phyloP scores from a whole-genome alignment of 805 yeast genomes.

The Metschnikowia drakensbergensis region DNA sequence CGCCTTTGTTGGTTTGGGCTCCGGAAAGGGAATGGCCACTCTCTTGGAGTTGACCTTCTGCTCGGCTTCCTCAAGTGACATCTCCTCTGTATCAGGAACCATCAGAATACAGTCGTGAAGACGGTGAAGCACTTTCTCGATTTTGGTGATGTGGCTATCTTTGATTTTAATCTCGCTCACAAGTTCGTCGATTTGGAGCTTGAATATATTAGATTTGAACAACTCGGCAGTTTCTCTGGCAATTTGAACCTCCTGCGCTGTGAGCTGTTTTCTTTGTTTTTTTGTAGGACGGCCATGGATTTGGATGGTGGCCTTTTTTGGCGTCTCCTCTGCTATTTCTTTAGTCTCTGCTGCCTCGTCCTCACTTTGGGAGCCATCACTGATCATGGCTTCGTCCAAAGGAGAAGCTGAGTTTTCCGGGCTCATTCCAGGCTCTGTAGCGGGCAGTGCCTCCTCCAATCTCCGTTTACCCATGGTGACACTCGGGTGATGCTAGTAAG shows the following conservation, averaged over 20 bases:
- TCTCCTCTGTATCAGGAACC: conserved; percentile 50
- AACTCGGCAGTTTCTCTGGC: conserved; percentile 93
- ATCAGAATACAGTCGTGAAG: conserved; percentile 63
- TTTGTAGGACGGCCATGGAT: conserved; percentile 25
- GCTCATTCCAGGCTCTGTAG: neutral
- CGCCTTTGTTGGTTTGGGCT: conserved; percentile 75
- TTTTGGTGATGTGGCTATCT: conserved; percentile 58
- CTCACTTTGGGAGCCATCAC: conserved; percentile 1
- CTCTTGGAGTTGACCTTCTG: conserved; percentile 46
- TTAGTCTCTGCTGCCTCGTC: conserved; percentile 12
- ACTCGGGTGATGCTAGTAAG: neutral
- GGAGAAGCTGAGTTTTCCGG: neutral
- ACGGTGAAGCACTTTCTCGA: conserved; percentile 74
- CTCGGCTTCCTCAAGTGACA: conserved; percentile 58
- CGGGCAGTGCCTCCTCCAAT: conserved; percentile 2
- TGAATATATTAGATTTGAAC: conserved; percentile 93
- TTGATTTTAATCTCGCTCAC: conserved; percentile 75
- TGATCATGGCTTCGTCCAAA: neutral
- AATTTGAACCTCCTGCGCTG: conserved; percentile 82
- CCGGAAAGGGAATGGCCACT: conserved; percentile 78
- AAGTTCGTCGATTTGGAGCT: conserved; percentile 89
- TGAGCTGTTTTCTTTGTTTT: conserved; percentile 38
- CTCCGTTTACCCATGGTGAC: conserved; percentile 4
- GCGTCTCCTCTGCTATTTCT: conserved; percentile 1
- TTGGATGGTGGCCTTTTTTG: conserved; percentile 3